Conservation (phyloP, 805 yeast species). For the Jamesozyma rosinii region DNA sequence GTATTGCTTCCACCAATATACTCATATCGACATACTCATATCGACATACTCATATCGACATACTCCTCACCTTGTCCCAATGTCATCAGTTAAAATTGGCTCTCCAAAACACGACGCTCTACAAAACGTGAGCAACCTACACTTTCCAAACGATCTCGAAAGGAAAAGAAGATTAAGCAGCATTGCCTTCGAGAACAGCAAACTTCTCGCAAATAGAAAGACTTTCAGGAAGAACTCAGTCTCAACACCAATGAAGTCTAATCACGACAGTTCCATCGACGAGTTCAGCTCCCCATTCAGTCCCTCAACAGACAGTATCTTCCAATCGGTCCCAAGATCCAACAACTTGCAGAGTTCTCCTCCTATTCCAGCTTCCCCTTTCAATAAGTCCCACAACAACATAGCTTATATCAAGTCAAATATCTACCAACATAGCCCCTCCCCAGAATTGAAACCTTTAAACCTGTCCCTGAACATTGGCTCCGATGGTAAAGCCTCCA, state of each 20-base stretch:
- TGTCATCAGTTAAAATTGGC: not conserved
- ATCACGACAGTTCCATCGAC: not conserved
- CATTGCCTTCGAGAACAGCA: not conserved
- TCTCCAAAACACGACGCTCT: not conserved
- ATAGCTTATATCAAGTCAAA: not conserved
- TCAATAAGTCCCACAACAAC: not conserved
- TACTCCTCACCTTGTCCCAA: no score
- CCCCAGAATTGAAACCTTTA: slow-evolving; percentile 4
- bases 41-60: no score
- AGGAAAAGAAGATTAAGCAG: not conserved
- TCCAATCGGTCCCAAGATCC: slow-evolving; percentile 9
- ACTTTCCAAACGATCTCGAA: not conserved
- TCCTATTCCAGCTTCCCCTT: slow-evolving; percentile 3
- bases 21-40: no score
- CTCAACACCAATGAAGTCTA: not conserved
- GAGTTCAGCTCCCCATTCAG: slow-evolving; percentile 6
- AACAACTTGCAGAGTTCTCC: slow-evolving; percentile 12
- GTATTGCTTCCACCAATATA: no score
- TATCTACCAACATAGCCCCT: not conserved
- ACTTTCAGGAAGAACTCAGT: not conserved
- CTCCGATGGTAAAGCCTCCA: slow-evolving; percentile 29
- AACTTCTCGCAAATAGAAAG: not conserved
- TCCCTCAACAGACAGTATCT: slow-evolving; percentile 7
- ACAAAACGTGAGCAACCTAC: not conserved
- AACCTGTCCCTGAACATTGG: slow-evolving; percentile 25